phyloP scores from a whole-genome alignment of 2,329 filamentous ascomycete species.

The Coniochaeta prunicola region DNA sequence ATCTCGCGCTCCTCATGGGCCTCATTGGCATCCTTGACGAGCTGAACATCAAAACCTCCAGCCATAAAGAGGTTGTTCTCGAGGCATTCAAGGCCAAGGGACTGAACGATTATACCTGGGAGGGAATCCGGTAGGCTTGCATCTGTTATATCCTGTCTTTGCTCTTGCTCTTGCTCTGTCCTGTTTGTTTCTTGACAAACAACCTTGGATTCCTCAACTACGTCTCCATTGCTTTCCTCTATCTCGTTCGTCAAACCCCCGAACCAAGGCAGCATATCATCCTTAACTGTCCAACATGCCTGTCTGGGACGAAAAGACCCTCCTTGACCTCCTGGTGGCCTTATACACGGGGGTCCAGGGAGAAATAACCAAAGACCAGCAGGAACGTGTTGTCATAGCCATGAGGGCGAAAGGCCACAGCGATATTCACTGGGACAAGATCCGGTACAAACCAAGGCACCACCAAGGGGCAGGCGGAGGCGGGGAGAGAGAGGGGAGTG shows the following conservation, averaged over 20 bases:
- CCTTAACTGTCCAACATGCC: constrained; percentile 6
- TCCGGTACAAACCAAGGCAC: constrained; percentile 14
- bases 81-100: not conserved
- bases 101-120: not conserved
- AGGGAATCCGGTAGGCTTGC: not conserved
- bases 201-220: not conserved
- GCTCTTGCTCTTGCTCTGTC: not conserved
- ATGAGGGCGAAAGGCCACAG: constrained; percentile 15
- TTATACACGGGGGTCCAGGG: constrained; percentile 12
- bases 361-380: constrained; percentile 11
- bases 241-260: not conserved
- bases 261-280: not conserved
- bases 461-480: too few relatives aligned
- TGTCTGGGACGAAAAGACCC: constrained; percentile 6
- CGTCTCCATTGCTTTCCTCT: not conserved
- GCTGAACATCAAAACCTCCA: not conserved
- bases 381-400: constrained; percentile 12
- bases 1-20: not conserved
- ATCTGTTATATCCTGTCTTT: constrained; percentile 4
- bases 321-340: constrained; percentile 14
- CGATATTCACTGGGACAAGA: constrained; percentile 13
- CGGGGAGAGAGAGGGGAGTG: too few relatives aligned
- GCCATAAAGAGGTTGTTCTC: not conserved
- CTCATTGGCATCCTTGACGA: not conserved
- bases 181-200: not conserved